phyloP scores from a whole-genome alignment of 306 rosid genomes.

The Quercus rubra region DNA sequence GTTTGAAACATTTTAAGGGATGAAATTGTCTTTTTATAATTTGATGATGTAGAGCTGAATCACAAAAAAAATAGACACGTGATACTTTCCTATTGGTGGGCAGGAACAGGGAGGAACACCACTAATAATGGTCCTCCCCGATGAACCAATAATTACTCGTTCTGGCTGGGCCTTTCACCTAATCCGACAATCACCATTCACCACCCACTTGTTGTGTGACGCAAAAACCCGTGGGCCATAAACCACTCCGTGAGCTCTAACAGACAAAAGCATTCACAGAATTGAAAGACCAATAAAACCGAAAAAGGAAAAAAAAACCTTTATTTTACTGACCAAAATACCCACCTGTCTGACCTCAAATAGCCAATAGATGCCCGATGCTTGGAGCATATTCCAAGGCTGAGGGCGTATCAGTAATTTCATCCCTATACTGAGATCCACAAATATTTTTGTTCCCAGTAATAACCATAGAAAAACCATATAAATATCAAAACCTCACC shows the following conservation, averaged over 20 bases:
- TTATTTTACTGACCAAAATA: not conserved
- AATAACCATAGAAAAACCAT: not conserved
- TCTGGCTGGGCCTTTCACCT: not conserved
- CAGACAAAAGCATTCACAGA: too few relatives aligned
- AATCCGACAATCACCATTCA: not conserved
- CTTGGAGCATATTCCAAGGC: slow-evolving; percentile 20
- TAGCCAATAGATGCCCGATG: not conserved
- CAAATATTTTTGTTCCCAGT: not conserved
- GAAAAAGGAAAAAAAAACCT: not conserved
- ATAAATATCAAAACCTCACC: not conserved
- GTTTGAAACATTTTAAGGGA: too few relatives aligned
- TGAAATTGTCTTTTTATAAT: too few relatives aligned
- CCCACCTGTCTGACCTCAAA: not conserved
- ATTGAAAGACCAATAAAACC: not conserved
- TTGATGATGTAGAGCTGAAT: too few relatives aligned
- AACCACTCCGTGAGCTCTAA: not conserved
- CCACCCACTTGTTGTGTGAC: not conserved
- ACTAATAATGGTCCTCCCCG: too few relatives aligned
- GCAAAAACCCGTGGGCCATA: too few relatives aligned
- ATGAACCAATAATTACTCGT: too few relatives aligned
- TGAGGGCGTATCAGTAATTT: not conserved
- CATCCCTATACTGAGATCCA: not conserved
- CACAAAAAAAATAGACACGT: too few relatives aligned
- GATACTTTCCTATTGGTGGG: too few relatives aligned
- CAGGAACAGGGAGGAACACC: too few relatives aligned